Evolutionary conservation across 805 yeast genomes (phyloP).

Genomic region (Kazachstania psychrophila): DNA sequence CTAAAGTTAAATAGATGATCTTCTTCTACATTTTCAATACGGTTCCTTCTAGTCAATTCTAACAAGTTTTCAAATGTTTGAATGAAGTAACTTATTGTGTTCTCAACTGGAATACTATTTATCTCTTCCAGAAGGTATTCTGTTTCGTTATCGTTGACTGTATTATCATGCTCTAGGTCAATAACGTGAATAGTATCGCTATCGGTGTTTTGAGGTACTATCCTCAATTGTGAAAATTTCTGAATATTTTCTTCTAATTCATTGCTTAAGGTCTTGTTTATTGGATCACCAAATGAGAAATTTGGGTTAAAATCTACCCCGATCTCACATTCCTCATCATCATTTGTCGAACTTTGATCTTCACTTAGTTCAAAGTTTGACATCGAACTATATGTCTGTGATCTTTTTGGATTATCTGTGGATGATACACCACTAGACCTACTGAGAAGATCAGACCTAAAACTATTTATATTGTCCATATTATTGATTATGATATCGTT

Average conservation of each 20-base stretch:
- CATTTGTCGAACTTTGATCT: background rate
- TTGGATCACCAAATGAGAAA: no score
- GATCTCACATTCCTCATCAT: no score
- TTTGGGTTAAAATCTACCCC: no score
- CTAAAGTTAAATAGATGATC: constrained; percentile 10
- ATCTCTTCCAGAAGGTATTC: background rate
- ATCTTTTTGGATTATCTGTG: no score
- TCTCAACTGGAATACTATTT: background rate
- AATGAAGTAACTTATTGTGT: constrained; percentile 4
- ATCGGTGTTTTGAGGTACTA: background rate
- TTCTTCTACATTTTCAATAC: background rate
- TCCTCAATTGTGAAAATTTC: constrained; percentile 1
- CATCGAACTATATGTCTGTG: no score
- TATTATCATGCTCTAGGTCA: background rate
- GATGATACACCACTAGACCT: no score
- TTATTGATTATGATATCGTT: constrained; percentile 21
- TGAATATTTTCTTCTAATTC: background rate
- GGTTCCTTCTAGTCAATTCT: background rate
- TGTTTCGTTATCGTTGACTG: no score
- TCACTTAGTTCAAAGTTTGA: constrained; percentile 27
- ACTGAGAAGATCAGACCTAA: constrained; percentile 13
- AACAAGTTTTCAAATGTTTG: constrained; percentile 1
- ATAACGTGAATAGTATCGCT: background rate
- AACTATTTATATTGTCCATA: constrained; percentile 19
- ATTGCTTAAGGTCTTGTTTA: no score